Evolutionary conservation across 331 rosid species (phyloP).

Genomic region (Quercus phellos): DNA sequence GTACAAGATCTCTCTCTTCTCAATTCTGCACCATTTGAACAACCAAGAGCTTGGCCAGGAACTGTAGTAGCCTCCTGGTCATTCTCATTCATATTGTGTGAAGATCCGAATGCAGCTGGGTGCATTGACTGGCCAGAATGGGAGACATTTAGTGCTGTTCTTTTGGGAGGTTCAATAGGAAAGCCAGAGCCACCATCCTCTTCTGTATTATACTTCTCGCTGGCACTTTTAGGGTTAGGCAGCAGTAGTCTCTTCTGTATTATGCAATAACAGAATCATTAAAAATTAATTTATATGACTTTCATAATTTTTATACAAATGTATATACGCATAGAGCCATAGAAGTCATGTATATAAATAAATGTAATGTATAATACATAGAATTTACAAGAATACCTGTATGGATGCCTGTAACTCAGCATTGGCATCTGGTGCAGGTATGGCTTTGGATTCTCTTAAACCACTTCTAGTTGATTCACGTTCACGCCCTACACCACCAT

Average conservation of each 20-base stretch:
- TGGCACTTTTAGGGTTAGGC: slow-evolving; percentile 37
- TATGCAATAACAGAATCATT: not conserved
- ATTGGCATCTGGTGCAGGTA: slow-evolving; percentile 56
- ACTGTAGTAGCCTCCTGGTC: slow-evolving; percentile 19
- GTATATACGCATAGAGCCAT: slow-evolving; percentile 1
- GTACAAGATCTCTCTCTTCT: slow-evolving; percentile 43
- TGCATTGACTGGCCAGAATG: slow-evolving; percentile 56
- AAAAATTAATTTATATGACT: not conserved
- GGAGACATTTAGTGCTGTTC: slow-evolving; percentile 31
- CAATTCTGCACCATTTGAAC: slow-evolving; percentile 33
- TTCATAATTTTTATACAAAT: slow-evolving; percentile 6
- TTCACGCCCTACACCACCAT: slow-evolving; percentile 35
- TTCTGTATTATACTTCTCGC: slow-evolving; percentile 52
- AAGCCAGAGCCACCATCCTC: slow-evolving; percentile 55
- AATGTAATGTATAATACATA: slow-evolving; percentile 1
- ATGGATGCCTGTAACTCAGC: slow-evolving; percentile 51
- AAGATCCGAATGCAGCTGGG: slow-evolving; percentile 46
- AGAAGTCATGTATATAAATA: not conserved
- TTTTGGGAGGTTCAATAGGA: slow-evolving; percentile 49
- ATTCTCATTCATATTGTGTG: slow-evolving; percentile 40
- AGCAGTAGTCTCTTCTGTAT: slow-evolving; percentile 51
- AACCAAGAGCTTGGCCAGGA: slow-evolving; percentile 19
- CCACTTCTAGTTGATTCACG: slow-evolving; percentile 32
- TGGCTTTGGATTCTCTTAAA: slow-evolving; percentile 45
- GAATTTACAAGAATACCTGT: slow-evolving; percentile 32